Evolutionary conservation across 2,329 filamentous ascomycete genomes (phyloP), one percentile per base, ranked within the genome.

Genomic region (Coniella lustricola): DNA sequence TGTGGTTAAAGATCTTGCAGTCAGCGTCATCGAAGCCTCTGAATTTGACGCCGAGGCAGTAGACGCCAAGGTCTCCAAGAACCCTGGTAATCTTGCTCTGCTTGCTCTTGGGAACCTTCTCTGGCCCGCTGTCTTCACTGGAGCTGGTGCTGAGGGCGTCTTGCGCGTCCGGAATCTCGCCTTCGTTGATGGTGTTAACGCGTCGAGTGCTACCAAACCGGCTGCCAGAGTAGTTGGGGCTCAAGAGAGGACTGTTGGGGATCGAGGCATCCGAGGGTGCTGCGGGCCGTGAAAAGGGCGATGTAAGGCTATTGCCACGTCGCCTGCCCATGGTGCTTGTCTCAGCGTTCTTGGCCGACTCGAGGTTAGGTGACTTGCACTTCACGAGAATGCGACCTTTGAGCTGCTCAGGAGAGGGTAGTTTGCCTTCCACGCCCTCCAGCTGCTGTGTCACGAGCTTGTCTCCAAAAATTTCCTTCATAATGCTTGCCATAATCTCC

Each of bases 1-100:
- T 87, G 68, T 98, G 93, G 65, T 97, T 97, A 71, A 82, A 93
- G 36, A 81, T 81, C 68, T 88, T 89, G 57, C 89, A 90, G 53
- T 91, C 87, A 0, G 82, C 72, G 12, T 79, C 77, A 49, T 84
- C 81, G 61, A 95, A 95, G 36, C 87, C 85, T 31, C 79, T 78
- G 64, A 93, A 95, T 63, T 94, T 95, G 65, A 95, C 71, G 0
- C 81, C 81, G 7, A 75, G 75, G 59, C 79, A 82, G 60, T 84
- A 84, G 2, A 97, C 87, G 22, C 90, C 93, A 9, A 98, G 77
- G 33, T 87, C 85, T 14, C 90, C 91, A 4, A 98, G 77, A 17
- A 84, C 78, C 53, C 84, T 85, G 55, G 85, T 82, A 52, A 95
- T 96, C 65, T 95, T 95, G 75, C 87, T 96, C 52, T 81, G 81